These are phyloP conservation scores for Trametes meyenii DNA, from an alignment of 768 basidiomycete genomes.

Conservation along the genomic window DNA sequence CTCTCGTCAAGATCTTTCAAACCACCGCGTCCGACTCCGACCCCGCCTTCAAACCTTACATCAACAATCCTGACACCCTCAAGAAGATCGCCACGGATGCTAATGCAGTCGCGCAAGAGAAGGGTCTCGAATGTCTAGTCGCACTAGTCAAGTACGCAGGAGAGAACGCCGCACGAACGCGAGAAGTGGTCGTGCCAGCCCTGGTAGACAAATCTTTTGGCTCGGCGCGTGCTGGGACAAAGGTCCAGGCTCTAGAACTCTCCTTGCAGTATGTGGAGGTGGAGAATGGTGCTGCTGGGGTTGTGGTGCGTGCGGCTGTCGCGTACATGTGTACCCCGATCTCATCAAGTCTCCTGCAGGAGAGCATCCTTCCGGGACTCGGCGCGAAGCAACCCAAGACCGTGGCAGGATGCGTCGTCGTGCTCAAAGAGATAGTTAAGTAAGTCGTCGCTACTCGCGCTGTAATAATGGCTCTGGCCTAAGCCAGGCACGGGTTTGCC, in stretches of 20 bases:
- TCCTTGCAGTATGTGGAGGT: slow-evolving; percentile 90
- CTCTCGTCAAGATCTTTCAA: slow-evolving; percentile 84
- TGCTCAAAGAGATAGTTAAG: slow-evolving; percentile 85
- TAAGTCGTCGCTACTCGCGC: slow-evolving; percentile 45
- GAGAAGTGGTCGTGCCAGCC: slow-evolving; percentile 82
- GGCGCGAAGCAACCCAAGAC: slow-evolving; percentile 93
- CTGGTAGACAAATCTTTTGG: slow-evolving; percentile 97
- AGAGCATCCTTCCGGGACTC: slow-evolving; percentile 81
- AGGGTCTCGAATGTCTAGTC: slow-evolving; percentile 88
- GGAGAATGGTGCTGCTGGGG: slow-evolving; percentile 84
- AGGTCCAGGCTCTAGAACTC: slow-evolving; percentile 83
- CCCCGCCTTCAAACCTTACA: slow-evolving; percentile 90
- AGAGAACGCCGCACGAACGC: slow-evolving; percentile 80
- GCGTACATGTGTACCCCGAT: slow-evolving; percentile 10
- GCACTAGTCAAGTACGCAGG: slow-evolving; percentile 90
- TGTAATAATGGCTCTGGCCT: slow-evolving; percentile 39
- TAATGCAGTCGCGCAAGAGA: slow-evolving; percentile 98
- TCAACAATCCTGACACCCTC: slow-evolving; percentile 73
- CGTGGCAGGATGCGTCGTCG: slow-evolving; percentile 77
- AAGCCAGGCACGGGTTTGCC: not conserved
- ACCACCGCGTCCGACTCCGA: slow-evolving; percentile 91
- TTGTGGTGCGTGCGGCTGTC: slow-evolving; percentile 70
- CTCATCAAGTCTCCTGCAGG: slow-evolving; percentile 23
- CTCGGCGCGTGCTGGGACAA: slow-evolving; percentile 88
- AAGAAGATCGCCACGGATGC: slow-evolving; percentile 89